phyloP scores from a whole-genome alignment of 352 stramenopile genomes.

The Phytophthora podocarpi region DNA sequence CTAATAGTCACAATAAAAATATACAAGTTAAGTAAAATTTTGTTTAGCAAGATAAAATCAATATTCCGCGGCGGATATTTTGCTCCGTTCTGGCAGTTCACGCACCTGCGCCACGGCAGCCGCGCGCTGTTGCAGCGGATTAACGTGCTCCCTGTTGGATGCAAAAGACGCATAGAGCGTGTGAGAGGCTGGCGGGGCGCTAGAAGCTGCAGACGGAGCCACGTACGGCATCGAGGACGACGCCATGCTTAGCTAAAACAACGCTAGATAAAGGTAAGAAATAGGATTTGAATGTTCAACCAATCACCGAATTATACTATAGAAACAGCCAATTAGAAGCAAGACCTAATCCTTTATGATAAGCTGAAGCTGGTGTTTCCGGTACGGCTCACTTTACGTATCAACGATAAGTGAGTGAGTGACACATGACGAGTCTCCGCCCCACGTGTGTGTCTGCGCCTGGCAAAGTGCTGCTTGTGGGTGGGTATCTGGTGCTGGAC shows the following conservation, averaged over 20 bases:
- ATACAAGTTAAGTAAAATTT: constrained; percentile 1
- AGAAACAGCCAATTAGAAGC: constrained; percentile 4
- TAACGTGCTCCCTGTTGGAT: constrained; percentile 20
- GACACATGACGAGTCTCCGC: constrained; percentile 8
- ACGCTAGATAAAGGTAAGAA: constrained; percentile 20
- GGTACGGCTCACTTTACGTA: too few species aligned
- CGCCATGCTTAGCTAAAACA: constrained; percentile 28
- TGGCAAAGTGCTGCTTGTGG: constrained; percentile 96
- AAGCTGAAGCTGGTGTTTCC: constrained; percentile 7
- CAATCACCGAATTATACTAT: constrained; percentile 22
- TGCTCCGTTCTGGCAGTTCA: background rate
- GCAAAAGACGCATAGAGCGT: constrained; percentile 14
- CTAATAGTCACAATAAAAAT: constrained; percentile 3
- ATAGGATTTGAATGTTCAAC: background rate
- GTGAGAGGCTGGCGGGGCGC: constrained; percentile 4
- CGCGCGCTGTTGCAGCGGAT: constrained; percentile 63
- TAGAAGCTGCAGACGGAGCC: background rate
- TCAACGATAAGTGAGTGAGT: too few species aligned
- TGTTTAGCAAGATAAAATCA: background rate
- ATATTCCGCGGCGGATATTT: background rate
- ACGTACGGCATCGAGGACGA: constrained; percentile 36
- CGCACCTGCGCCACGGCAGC: constrained; percentile 60
- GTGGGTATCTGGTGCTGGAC: constrained; percentile 96
- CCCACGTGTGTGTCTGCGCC: constrained; percentile 87
- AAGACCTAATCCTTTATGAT: background rate